phyloP scores from a whole-genome alignment of 2,329 filamentous ascomycete genomes.

The Ceratocystis colombiana region DNA sequence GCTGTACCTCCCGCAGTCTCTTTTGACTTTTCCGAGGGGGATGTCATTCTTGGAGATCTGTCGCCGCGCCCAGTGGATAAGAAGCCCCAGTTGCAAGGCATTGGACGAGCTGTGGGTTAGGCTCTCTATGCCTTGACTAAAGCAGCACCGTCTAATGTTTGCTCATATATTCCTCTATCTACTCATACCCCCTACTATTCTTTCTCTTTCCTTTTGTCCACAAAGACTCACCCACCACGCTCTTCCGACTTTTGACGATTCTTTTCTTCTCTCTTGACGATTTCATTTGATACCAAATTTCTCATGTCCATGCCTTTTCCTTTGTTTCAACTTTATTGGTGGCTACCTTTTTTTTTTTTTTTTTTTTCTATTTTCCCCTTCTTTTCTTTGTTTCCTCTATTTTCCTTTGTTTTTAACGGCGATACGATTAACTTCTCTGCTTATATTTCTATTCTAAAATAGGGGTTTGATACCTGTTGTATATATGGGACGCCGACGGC shows the following conservation, averaged over 20 bases:
- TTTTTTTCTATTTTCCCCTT: not conserved
- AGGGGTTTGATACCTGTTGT: not conserved
- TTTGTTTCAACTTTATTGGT: slow-evolving; percentile 4
- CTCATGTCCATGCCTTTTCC: slow-evolving; percentile 3
- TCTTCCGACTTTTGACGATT: slow-evolving; percentile 1
- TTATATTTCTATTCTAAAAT: not conserved
- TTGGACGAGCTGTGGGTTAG: slow-evolving; percentile 48
- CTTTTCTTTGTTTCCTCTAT: not conserved
- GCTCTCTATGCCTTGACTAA: not conserved
- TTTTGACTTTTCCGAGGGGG: slow-evolving; percentile 39
- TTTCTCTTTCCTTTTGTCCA: not conserved
- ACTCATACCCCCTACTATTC: not conserved
- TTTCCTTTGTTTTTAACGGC: slow-evolving; percentile 12
- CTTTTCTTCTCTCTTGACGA: not conserved
- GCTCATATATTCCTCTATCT: slow-evolving; percentile 16
- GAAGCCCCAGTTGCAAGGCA: slow-evolving; percentile 36
- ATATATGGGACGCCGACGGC: not conserved
- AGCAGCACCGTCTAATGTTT: slow-evolving; percentile 2
- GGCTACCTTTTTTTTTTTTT: slow-evolving; percentile 1
- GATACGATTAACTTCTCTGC: not conserved
- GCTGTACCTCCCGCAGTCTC: slow-evolving; percentile 35
- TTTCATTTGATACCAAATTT: slow-evolving; percentile 18
- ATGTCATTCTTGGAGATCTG: slow-evolving; percentile 38
- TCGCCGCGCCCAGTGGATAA: slow-evolving; percentile 39
- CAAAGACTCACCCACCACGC: not conserved